Base-by-base conservation (phyloP, 1,139 yeast species). In the Saccharomycopsis crataegensis region DNA sequence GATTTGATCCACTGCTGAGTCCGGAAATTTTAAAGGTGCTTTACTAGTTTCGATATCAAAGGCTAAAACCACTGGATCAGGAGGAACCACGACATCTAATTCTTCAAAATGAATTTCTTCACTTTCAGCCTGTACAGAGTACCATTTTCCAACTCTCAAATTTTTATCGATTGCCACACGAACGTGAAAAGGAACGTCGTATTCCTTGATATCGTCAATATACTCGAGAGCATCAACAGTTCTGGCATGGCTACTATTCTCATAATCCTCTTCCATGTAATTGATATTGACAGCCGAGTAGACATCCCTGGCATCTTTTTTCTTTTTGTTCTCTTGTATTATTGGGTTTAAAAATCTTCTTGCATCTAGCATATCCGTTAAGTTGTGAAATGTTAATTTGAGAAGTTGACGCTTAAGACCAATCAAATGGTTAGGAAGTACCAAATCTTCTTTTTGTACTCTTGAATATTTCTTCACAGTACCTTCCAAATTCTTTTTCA, bases 1-100 rank as follows among this genome's bases (percentile, higher is more conserved):
- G 48, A 94, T 79, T 68, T 89, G 96, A 70, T 94, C 99, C n/a
- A 86, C 75, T 22, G 86, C 75, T 4, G 97, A 79, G 64, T 89
- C 99, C 0, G 99, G 99, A 61, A 94, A 94, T 65, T 94, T 94
- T 56, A 94, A 76, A 1, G 99, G 98, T 16, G 95, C 90, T 67
- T 94, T 94, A 4, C 98, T 90, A 1, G 99, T 94, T 73, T 94
- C 99, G 54, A 94, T 94, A 77, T 94, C 99, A 65, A 88, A 94
- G 0, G 99, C 99, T 65, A 94, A 70, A 5, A 94, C 93, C 9
- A 94, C 97, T 0, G 99, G 99, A 66, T 94, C 99, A 5, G 99
- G 96, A 70, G 96, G 94, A 46, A 95, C 95, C 54, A 90, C 83
- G 61, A 86, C 83, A 44, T 86, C 91, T 59, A 85, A 79, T 64